Base-by-base conservation (phyloP, 2,329 filamentous ascomycete species). In the Fusarium sp. region DNA sequence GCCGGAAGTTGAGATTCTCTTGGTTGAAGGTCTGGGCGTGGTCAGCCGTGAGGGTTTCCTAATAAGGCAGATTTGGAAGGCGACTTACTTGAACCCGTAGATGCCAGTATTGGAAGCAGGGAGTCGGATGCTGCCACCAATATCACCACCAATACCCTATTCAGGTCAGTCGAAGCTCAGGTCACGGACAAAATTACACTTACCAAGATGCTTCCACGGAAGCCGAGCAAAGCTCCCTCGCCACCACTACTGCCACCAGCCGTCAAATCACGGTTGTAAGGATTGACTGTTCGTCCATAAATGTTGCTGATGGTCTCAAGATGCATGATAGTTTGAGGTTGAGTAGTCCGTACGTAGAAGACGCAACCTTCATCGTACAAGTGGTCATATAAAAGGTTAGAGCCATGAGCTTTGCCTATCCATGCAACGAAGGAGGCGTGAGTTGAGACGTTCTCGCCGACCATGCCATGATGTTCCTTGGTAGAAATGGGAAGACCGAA, bases 211-310 rank as follows among this genome's bases (percentile, higher is more conserved):
- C 82, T 83, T 23, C 84, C 84, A 7, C 83, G 77, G 39, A 84
- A 77, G 4, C 81, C 83, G 4, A 85, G 46, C 1, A 85, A 71
- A 1, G 84, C 83, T 2, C 78, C 80, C 60, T 84, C 83, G 1
- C 92, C 92, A 16, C 91, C 91, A 1, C 88, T 89, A 15, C 86
- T 89, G 4, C 92, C 92, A 10, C 92, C 92, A 0, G 89, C 85
- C 0, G 88, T 89, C 37, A 91, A 82, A 25, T 84, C 81, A 2
- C 88, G 84, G 66, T 92, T 92, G 63, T 86, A 83, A 0, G 92
- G 91, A 75, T 92, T 93, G 7, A 92, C 80, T 0, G 88, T 89
- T 38, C 88, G 85, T 4, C 90, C 90, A 63, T 87, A 90, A 25
- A 92, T 79, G 72, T 93, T 91, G 74, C 90, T 92, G 44, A 86